Evolutionary conservation across 805 yeast species (phyloP), one percentile per base, ranked within the genome.

Genomic region (Starmera amethionina): DNA sequence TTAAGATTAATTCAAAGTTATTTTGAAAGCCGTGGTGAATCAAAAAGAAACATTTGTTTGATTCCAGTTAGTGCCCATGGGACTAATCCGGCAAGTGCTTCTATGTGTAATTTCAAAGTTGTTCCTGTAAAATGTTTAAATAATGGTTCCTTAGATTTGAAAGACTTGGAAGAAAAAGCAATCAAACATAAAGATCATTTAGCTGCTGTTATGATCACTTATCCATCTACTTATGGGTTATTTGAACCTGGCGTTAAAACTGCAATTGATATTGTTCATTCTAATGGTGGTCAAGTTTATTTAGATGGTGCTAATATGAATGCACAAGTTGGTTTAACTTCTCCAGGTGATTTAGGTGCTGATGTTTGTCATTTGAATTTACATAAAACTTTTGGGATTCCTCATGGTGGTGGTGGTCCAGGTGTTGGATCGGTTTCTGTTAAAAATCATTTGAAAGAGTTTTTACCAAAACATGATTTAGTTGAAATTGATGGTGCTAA

Each of bases 351-450:
- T 57, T 68, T 93, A 51, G 97, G 97, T 40, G 97, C 97, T 11
- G 98, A 93, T 65, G 97, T 93, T 34, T 93, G 98, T 62, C 98
- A 93, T 56, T 73, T 93, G 67, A 93, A 93, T 62, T 71, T 93
- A 58, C 98, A 93, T 70, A 93, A 93, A 67, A 93, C 98, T 1
- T 93, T 93, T 70, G 88, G 97, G 36, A 87, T 93, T 56, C 94
- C 96, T 41, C 98, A 93, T 56, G 98, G 98, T 56, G 98, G 98
- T 58, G 98, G 98, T 59, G 98, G 98, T 34, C 98, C 98, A 34
- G 98, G 97, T 58, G 95, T 88, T 54, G 98, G 97, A 15, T 97
- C 97, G 39, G 93, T 93, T 47, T 87, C 97, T 72, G 97, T 90
- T 42, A 81, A 79, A 50, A 65, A 72, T 38, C 95, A 87, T 61